A percentile compares a stretch with the other conserved stretches of the same genome.
Evolutionary conservation across 306 rosid genomes (phyloP).

Genomic region (Cicer chorassanicum): DNA sequence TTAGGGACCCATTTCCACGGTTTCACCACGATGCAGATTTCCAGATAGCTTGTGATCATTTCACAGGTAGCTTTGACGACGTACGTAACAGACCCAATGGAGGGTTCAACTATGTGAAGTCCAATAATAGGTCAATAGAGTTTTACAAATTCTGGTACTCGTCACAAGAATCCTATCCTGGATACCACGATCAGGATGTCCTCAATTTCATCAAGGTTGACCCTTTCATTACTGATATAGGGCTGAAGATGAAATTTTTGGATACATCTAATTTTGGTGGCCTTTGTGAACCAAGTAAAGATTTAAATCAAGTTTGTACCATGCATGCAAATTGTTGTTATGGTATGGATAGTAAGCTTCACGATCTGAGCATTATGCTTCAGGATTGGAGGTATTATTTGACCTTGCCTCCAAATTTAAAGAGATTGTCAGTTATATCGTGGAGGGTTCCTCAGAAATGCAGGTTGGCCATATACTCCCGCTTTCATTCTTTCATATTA

Average conservation of each 20-base stretch:
- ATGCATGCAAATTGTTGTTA: constrained; percentile 97
- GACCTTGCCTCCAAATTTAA: constrained; percentile 69
- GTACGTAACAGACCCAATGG: constrained; percentile 82
- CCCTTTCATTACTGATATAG: constrained; percentile 58
- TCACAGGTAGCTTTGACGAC: constrained; percentile 69
- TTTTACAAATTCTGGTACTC: constrained; percentile 85
- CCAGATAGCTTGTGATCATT: constrained; percentile 93
- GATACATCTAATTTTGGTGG: constrained; percentile 95
- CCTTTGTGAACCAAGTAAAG: constrained; percentile 93
- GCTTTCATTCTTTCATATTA: constrained; percentile 15
- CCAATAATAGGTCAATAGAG: constrained; percentile 81
- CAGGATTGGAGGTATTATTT: constrained; percentile 81
- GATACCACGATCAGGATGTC: constrained; percentile 97
- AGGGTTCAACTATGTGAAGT: constrained; percentile 83
- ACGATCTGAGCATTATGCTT: constrained; percentile 82
- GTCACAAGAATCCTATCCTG: constrained; percentile 71
- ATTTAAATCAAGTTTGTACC: constrained; percentile 85
- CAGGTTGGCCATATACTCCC: constrained; percentile 53
- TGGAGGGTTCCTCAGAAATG: constrained; percentile 95
- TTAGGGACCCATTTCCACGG: constrained; percentile 91
- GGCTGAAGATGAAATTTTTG: constrained; percentile 78
- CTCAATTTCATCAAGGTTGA: constrained; percentile 82
- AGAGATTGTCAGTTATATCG: constrained; percentile 56
- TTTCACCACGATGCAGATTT: constrained; percentile 76
- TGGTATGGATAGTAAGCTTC: constrained; percentile 82